These are phyloP conservation scores for Nicotiana benthamiana DNA, from an alignment of 257 asterid species.

Conservation along the genomic window DNA sequence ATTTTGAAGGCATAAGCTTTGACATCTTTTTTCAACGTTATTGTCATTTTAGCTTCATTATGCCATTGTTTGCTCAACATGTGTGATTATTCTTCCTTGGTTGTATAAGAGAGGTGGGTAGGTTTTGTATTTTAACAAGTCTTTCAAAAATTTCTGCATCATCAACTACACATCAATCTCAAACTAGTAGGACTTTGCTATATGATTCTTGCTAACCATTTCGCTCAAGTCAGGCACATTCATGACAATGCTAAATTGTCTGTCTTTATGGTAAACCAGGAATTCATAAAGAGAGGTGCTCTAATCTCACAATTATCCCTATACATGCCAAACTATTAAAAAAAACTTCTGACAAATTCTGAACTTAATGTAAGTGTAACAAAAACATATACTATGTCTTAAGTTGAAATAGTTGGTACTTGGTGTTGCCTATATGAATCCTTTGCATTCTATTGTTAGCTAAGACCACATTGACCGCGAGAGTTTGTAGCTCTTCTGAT, in stretches of 20 bases:
- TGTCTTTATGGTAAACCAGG: neutral
- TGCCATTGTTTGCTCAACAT: neutral
- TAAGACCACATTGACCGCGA: neutral
- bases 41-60: neutral
- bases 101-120: neutral
- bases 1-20: neutral
- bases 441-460: neutral
- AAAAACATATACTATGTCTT: neutral
- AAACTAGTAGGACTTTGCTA: neutral
- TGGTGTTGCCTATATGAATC: neutral
- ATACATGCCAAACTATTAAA: neutral
- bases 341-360: neutral
- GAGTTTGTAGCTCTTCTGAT: neutral
- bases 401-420: no score
- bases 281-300: neutral
- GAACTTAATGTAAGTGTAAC: neutral
- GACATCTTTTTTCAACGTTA: neutral
- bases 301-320: neutral
- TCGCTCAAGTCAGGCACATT: neutral
- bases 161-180: neutral
- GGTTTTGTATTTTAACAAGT: neutral
- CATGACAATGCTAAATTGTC: neutral
- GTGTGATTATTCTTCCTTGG: neutral
- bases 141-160: no score
- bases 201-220: neutral